Evolutionary conservation across 768 basidiomycete species (phyloP), one percentile per base, ranked within the genome.

Genomic region (Coprinopsis marcescibilis): DNA sequence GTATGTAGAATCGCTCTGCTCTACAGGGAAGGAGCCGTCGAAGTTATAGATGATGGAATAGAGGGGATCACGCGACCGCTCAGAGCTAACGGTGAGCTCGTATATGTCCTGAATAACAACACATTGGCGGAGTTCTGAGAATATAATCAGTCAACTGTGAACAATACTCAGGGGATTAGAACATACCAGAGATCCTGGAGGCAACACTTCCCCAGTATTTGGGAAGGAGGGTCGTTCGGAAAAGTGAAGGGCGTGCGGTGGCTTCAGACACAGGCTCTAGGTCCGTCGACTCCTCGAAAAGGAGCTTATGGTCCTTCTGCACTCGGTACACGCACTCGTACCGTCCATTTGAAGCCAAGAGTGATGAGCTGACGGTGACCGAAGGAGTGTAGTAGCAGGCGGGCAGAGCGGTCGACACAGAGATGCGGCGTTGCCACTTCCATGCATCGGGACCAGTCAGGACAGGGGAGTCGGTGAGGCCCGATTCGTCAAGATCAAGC

Each of bases 401-500:
- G n/a, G 51, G 42, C 8, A 45, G 29, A 7, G 48, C 21, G 15
- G 56, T 35, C 5, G 42, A 46, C 15, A 59, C 42, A 6, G 26
- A 49, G 10, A 46, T 50, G 19, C 44, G 33, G 26, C 45, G 32
- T 30, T 49, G 45, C 47, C 46, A 47, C 36, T 45, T 49, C 51
- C 46, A 44, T 25, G 54, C 53, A 10, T 44, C 49, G 17, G 49
- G 51, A 13, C 52, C 55, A 30, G 48, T 52, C 39, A 55, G 54
- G 3, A 43, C 33, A 23, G 48, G 29, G 19, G 44, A 29, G 23
- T 56, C 53, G 10, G 50, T 46, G 17, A 60, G 41, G 8, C 51
- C 51, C 3, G 45, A 49, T 37, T 58, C 59, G 45, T 60, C 59
- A 21, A 60, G 56, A 32, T 60, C 59, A n/a, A 60, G 41, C n/a